Conservation (phyloP, 1,284 basidiomycete genomes). For the Cerrena zonata region DNA sequence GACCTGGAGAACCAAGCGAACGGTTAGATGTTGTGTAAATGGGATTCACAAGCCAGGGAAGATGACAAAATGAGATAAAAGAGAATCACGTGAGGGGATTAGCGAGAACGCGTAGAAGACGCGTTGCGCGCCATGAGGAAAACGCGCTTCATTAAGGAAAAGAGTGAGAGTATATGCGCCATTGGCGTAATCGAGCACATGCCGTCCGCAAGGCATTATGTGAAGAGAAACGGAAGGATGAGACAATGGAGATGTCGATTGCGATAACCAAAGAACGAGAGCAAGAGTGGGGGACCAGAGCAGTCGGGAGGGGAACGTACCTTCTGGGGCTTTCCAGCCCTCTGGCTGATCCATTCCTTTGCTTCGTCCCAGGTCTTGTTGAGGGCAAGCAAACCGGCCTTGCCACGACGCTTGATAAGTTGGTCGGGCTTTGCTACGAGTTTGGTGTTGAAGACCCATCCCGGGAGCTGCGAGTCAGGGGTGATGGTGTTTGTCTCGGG, state of each 20-base stretch:
- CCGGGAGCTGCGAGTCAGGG: slow-evolving; percentile 68
- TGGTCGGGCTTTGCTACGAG: slow-evolving; percentile 95
- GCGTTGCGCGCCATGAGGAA: slow-evolving; percentile 5
- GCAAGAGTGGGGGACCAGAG: slow-evolving; percentile 8
- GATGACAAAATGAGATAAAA: slow-evolving; percentile 9
- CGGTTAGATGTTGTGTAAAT: neutral
- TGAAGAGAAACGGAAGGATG: neutral
- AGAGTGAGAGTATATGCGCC: slow-evolving; percentile 2
- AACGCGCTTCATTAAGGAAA: slow-evolving; percentile 9
- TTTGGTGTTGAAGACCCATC: slow-evolving; percentile 84
- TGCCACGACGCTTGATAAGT: slow-evolving; percentile 98
- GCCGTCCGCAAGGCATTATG: neutral
- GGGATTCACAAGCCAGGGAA: no score
- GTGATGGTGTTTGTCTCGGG: slow-evolving; percentile 76
- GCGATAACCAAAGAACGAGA: no score
- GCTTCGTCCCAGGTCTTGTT: slow-evolving; percentile 91
- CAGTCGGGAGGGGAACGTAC: slow-evolving; percentile 36
- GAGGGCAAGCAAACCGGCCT: slow-evolving; percentile 89
- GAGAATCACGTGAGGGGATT: slow-evolving; percentile 9
- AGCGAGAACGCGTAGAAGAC: slow-evolving; percentile 16
- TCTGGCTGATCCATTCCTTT: slow-evolving; percentile 81
- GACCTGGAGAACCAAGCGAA: slow-evolving; percentile 50
- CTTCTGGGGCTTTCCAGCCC: slow-evolving; percentile 91
- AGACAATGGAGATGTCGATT: neutral
- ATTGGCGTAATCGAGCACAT: neutral